phyloP scores from a whole-genome alignment of 352 stramenopile species.

The Globisporangium viniferum region DNA sequence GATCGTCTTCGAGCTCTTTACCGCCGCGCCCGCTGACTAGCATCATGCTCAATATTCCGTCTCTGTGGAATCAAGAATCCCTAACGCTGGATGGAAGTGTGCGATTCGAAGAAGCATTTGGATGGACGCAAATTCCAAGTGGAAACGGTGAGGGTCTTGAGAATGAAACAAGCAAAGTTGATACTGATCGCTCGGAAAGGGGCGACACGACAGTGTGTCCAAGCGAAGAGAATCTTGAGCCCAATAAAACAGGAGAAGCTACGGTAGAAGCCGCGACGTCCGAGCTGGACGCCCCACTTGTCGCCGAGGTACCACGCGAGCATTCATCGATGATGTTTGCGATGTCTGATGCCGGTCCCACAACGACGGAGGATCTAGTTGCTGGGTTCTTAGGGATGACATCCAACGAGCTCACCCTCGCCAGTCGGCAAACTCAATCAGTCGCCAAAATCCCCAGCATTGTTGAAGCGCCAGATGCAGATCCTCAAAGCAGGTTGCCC shows the following conservation, averaged over 20 bases:
- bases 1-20: neutral
- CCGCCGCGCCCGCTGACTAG: slow-evolving; percentile 16
- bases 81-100: slow-evolving; percentile 1
- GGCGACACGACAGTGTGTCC: neutral
- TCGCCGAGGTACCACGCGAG: neutral
- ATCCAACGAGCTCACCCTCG: neutral
- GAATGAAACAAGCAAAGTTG: neutral
- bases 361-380: slow-evolving; percentile 17
- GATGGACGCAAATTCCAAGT: neutral
- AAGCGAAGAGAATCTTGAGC: neutral
- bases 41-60: slow-evolving; percentile 29
- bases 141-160: neutral
- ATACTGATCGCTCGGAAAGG: neutral
- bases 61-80: slow-evolving; percentile 26
- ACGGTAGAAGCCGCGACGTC: neutral
- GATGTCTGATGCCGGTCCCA: neutral
- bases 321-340: slow-evolving; percentile 1
- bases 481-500: slow-evolving; percentile 13
- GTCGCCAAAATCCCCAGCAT: neutral
- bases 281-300: neutral
- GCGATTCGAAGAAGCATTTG: slow-evolving; percentile 16
- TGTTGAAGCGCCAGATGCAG: neutral
- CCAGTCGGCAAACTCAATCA: neutral
- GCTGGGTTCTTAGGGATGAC: slow-evolving; percentile 11
- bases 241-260: neutral